Base-by-base conservation (phyloP, 169 alveolate genomes). In the Plasmodium reichenowi region DNA sequence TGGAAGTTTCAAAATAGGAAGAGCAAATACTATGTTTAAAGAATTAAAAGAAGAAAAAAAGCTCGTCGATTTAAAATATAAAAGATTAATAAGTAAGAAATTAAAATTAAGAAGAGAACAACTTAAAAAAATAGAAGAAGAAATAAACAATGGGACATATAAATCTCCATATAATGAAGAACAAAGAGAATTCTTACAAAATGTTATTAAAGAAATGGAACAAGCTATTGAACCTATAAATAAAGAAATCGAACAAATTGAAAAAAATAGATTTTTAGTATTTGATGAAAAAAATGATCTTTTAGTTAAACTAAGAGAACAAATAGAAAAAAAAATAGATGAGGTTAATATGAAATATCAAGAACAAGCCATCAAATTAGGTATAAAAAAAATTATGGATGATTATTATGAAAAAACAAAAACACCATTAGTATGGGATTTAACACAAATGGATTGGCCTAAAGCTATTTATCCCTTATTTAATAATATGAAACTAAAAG, bases 361-460 rank as follows among this genome's bases (percentile, higher is more conserved):
- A 38, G 90, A 78, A 68, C 64, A 76, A 67, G 72, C 67, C 47
- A 78, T 73, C 2, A 54, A 70, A 72, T 70, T 72, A 22, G 91
- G 89, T 10, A 58, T 74, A 22, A 83, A 70, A 90, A 38, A 90
- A 50, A 38, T 67, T 50, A 78, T 60, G 88, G 91, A 64, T 29
- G 66, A 54, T 74, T 3, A 20, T 22, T n/a, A 83, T 83, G 92
- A 93, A 56, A 60, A 92, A 64, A 88, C 85, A 47, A 88, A 89
- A 58, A 78, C 93, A 17, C 96, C 96, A 1, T 64, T 83, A 73
- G 93, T 94, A 22, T 89, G 95, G 95, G 96, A 94, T 56, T 58
- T 91, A n/a, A 68, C 95, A 38, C 96, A 94, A 73, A 93, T 85
- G 64, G 94, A 92, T 56, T 63, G 90, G 68, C 88, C 93, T 22